Base-by-base conservation (phyloP, 78 protist genomes). In the Dictyostelium capitatum region DNA sequence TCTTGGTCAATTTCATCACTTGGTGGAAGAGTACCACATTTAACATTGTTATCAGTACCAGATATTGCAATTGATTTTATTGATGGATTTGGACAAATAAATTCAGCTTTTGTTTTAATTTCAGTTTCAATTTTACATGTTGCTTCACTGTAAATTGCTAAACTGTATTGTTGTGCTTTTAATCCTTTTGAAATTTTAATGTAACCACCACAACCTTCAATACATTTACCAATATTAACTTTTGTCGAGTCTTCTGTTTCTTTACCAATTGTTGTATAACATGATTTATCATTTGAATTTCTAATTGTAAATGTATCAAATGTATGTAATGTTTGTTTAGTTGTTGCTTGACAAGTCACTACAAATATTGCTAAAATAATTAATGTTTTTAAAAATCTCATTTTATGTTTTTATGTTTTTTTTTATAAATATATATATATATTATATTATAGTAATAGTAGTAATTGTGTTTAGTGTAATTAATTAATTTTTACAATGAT, bases 371-470 rank as follows among this genome's bases (percentile, higher is more conserved):
- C 70, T 17, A 62, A 3, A n/a, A 62, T 3, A 7, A 62, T 62
- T 62, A 62, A 62, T 11, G n/a, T 62, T 23, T 62, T 67, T 67
- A 67, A 67, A 11, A 67, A 67, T 67, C 75, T 67, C 75, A 67
- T 67, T 67, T 32, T 64, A 12, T 3, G 12, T 64, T 9, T 64
- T 5, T 64, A 10, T 14, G 25, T 28, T 30, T 30, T 57, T n/a
- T 57, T 23, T n/a, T n/a, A 37, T 3, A 3, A 37, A 37, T 37
- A 37, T 37, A 37, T 37, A 37, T 3, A 37, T 37, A 3, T 37
- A 3, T 3, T 37, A 37, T 3, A 37, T 37, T 37, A 37, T 3
- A 37, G 43, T 37, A 37, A 37, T 37, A 37, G 2, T 37, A 37
- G 43, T 37, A 37, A 37, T 37, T 37, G 43, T 37, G 43, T 37